phyloP scores from a whole-genome alignment of 148 eudicot genomes.

The Dianthus caryophyllus region DNA sequence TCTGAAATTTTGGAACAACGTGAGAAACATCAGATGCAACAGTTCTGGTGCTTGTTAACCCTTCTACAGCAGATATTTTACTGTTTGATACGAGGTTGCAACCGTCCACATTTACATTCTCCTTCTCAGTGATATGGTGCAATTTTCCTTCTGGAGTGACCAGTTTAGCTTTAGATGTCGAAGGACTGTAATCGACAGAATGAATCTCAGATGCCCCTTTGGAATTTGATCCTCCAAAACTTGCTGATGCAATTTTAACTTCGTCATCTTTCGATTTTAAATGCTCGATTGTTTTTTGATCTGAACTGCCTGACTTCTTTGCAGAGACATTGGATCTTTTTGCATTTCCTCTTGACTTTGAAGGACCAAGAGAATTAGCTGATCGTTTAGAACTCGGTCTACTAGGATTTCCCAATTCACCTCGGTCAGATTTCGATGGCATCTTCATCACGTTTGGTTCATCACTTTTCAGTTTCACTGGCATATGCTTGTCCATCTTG shows the following conservation, averaged over 20 bases:
- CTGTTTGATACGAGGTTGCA: constrained; percentile 21
- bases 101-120: constrained; percentile 18
- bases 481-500: constrained; percentile 24
- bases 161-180: constrained; percentile 3
- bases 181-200: constrained; percentile 6
- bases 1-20: constrained; percentile 38
- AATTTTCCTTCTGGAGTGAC: neutral
- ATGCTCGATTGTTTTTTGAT: neutral
- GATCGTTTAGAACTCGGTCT: constrained; percentile 18
- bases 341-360: constrained; percentile 15
- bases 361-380: constrained; percentile 8
- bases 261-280: constrained; percentile 17
- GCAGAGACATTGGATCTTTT: constrained; percentile 14
- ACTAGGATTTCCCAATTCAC: constrained; percentile 18
- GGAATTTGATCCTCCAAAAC: constrained; percentile 21
- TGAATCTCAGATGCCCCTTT: constrained; percentile 1
- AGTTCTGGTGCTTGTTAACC: too few species aligned
- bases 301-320: constrained; percentile 13
- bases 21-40: constrained; percentile 34
- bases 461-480: constrained; percentile 16
- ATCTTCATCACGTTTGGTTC: constrained; percentile 26
- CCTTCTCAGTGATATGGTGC: constrained; percentile 5
- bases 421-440: constrained; percentile 28
- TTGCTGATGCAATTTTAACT: constrained; percentile 17
- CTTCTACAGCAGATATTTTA: constrained; percentile 16